Evolutionary conservation across 306 rosid genomes (phyloP).

Genomic region (Gynostemma pentaphyllum): DNA sequence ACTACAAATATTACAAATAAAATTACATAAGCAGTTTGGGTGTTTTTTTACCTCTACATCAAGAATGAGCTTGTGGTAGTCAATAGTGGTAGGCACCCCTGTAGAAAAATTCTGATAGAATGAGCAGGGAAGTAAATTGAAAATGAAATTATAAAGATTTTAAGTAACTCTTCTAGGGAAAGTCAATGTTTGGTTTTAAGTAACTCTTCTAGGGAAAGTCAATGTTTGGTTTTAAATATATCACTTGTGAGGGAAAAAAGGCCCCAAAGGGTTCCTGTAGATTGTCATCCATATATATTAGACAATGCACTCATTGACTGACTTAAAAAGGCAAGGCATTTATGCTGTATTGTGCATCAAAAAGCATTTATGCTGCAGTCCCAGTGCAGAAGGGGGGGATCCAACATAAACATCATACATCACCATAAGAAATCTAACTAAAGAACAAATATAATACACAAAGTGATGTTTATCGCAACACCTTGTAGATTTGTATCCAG

Average conservation of each 20-base stretch:
- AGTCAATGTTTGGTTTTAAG: no score
- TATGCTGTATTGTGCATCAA: no score
- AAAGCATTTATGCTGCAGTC: no score
- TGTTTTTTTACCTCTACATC: constrained; percentile 52
- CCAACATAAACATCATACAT: background rate
- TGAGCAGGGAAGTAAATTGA: background rate
- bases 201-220: no score
- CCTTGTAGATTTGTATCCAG: background rate
- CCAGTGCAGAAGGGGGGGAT: no score
- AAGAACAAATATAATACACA: no score
- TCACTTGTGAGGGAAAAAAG: background rate
- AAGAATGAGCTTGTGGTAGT: constrained; percentile 92
- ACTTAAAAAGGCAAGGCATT: no score
- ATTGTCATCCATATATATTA: no score
- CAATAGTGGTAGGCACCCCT: constrained; percentile 99
- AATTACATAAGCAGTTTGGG: background rate
- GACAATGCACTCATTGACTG: no score
- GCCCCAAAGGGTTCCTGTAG: background rate
- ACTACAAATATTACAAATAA: background rate
- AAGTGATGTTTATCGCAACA: background rate
- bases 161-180: no score
- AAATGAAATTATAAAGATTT: no score
- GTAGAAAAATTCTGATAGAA: constrained; percentile 11
- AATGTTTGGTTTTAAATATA: no score
- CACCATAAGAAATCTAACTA: background rate